Conservation (phyloP, 1,284 basidiomycete genomes). For the Chiua sp. region DNA sequence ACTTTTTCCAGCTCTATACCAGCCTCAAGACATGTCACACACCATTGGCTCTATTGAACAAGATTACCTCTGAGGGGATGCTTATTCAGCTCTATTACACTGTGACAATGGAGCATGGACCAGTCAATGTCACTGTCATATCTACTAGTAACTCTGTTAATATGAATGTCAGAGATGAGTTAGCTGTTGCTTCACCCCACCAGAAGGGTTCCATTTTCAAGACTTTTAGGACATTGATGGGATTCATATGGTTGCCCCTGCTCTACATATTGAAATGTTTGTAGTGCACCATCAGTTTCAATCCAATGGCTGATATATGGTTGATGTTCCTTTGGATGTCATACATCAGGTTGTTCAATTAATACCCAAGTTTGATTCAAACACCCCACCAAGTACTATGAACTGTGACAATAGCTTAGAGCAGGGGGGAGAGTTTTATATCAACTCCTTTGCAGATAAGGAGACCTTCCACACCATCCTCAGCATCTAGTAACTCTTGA, state of each 20-base stretch:
- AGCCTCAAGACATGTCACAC: too few relatives aligned
- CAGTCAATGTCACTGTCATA: too few relatives aligned
- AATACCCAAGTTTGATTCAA: conserved; percentile 3
- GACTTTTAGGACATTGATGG: too few relatives aligned
- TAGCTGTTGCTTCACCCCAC: too few relatives aligned
- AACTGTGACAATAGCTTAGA: conserved; percentile 10
- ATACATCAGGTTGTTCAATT: conserved; percentile 6
- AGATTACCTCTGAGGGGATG: too few relatives aligned
- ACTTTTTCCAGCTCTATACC: conserved; percentile 8
- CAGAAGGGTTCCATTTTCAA: too few relatives aligned
- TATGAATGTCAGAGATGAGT: too few relatives aligned
- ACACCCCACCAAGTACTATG: background rate
- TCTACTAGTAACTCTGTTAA: too few relatives aligned
- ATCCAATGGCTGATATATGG: background rate
- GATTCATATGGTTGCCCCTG: background rate
- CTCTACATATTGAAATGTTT: background rate
- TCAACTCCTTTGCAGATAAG: conserved; percentile 17
- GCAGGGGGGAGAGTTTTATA: conserved; percentile 3
- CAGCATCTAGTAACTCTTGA: conserved; percentile 8
- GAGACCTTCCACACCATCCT: conserved; percentile 14
- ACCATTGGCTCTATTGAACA: too few relatives aligned
- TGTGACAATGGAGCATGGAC: too few relatives aligned
- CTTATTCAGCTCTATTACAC: too few relatives aligned
- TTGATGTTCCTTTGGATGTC: background rate
- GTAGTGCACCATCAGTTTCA: background rate